Base-by-base conservation (phyloP, 106 monocot species). In the Acorus gramineus region DNA sequence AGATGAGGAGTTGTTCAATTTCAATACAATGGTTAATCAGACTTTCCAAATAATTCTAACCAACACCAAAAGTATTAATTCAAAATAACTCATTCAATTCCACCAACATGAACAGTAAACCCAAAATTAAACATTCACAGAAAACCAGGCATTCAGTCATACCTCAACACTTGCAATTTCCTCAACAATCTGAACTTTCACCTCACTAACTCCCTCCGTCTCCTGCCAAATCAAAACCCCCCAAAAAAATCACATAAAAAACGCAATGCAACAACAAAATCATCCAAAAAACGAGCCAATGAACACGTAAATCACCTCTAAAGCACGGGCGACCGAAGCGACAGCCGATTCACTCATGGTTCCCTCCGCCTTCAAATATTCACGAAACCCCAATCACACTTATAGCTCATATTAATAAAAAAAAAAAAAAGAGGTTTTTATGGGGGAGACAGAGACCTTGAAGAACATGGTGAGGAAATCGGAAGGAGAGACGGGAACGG, bases 381-480 rank as follows among this genome's bases (percentile, higher is more conserved):
- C 28, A 28, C 28, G 28, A 28, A 28, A 28, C 28, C 28, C 46
- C 55, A 56, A 58, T 53, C 28, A 28, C 28, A 28, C 28, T 28
- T 28, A 28, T 28, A 28, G 28, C 28, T 28, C 28, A 28, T 28
- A 28, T 28, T 28, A 28, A 28, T 28, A 28, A 28, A 28, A n/a
- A n/a, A n/a, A n/a, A n/a, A n/a, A n/a, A n/a, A 28, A 28, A 28
- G 28, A 28, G 28, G 28, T 28, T 28, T 28, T 28, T 28, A 28
- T 55, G 11, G 43, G 72, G 49, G 53, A 11, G 56, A 44, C 47
- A 63, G 46, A 6, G 4, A 59, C 93, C 86, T 86, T 84, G 76
- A 94, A 86, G 71, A 86, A 86, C 86, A 94, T 89, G 62, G 83
- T 82, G 42, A 94, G 93, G 57, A 82, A 58, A 66, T 89, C 93